Conservation (phyloP, 2,329 filamentous ascomycete genomes). For the Talaromyces sp. region DNA sequence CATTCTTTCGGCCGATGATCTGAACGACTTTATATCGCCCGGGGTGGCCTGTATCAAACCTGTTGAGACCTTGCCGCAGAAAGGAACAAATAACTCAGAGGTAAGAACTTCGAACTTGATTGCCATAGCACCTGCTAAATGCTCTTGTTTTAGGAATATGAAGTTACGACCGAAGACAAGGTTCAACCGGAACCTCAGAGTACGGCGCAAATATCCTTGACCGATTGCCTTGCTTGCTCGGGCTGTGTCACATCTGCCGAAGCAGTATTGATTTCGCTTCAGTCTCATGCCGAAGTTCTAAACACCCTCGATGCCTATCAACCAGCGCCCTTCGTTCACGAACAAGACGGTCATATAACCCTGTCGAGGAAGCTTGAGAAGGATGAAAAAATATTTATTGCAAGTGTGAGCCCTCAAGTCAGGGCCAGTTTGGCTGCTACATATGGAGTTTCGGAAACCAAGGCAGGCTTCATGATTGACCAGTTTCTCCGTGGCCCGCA, state of each 20-base stretch:
- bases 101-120: constrained; percentile 28
- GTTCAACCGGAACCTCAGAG: constrained; percentile 52
- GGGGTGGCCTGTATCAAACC: constrained; percentile 98
- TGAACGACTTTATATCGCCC: constrained; percentile 98
- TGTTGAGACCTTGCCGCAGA: constrained; percentile 77
- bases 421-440: constrained; percentile 84
- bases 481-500: constrained; percentile 67
- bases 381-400: constrained; percentile 75
- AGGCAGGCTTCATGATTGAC: constrained; percentile 77
- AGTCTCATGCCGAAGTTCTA: constrained; percentile 89
- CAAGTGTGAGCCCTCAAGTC: constrained; percentile 87
- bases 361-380: constrained; percentile 26
- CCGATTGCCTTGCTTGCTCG: constrained; percentile 94
- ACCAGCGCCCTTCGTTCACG: constrained; percentile 30
- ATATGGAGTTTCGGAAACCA: constrained; percentile 65
- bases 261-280: constrained; percentile 89
- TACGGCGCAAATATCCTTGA: constrained; percentile 88
- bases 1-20: constrained; percentile 90
- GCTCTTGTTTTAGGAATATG: constrained; percentile 52
- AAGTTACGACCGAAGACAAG: constrained; percentile 91
- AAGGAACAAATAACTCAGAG: constrained; percentile 44
- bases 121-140: not conserved
- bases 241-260: constrained; percentile 97
- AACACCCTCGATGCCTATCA: constrained; percentile 65
- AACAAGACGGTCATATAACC: constrained; percentile 36